phyloP scores from a whole-genome alignment of 495 filamentous ascomycete genomes.

The Friedmanniomyces simplex region DNA sequence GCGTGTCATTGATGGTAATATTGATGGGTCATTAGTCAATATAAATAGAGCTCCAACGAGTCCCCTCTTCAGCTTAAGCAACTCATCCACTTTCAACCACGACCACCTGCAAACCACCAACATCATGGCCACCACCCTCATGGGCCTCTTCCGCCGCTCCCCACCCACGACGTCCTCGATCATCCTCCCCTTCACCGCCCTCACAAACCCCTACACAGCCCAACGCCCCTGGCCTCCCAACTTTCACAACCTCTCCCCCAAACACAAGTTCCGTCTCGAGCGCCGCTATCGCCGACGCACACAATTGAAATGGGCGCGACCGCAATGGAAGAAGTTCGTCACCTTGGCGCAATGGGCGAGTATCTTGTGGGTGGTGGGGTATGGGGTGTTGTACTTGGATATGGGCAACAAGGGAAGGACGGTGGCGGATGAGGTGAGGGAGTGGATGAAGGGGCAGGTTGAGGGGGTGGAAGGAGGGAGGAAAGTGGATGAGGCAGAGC shows the following conservation, averaged over 20 bases:
- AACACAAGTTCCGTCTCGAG: conserved; percentile 80
- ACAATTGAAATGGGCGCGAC: conserved; percentile 61
- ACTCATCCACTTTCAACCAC: neutral
- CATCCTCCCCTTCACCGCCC: conserved; percentile 23
- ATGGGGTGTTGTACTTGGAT: conserved; percentile 68
- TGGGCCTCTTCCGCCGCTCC: conserved; percentile 11
- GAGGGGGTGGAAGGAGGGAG: neutral
- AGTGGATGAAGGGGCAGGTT: conserved; percentile 6
- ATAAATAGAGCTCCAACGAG: neutral
- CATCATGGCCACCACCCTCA: conserved; percentile 3
- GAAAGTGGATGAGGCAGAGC: neutral
- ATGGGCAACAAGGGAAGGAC: conserved; percentile 40
- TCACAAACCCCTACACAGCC: conserved; percentile 56
- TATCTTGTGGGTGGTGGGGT: conserved; percentile 56
- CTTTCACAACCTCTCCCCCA: conserved; percentile 64
- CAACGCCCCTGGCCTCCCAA: conserved; percentile 89
- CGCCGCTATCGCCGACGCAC: conserved; percentile 41
- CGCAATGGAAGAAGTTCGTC: conserved; percentile 61
- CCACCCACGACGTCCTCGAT: conserved; percentile 6
- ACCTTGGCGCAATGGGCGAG: conserved; percentile 59
- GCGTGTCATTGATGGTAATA: neutral
- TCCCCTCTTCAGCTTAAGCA: neutral
- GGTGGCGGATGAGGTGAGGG: conserved; percentile 14
- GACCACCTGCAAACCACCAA: neutral
- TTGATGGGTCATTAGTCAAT: neutral